Conservation (phyloP, 1,139 yeast genomes). For the Geotrichum restrictum region DNA sequence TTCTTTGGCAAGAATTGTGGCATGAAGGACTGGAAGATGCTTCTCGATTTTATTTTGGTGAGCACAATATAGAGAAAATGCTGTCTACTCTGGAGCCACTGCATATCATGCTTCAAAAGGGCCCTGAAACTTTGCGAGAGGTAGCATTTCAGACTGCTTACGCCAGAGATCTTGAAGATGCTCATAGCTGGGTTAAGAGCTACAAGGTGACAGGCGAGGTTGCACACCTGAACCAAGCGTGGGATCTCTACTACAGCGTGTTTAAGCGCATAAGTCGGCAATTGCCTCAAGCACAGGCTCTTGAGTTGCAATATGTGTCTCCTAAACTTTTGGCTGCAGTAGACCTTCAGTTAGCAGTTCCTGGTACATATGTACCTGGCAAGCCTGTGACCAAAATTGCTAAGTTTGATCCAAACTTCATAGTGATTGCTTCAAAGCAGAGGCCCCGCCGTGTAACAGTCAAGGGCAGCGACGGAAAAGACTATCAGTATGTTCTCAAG, state of each 20-base stretch:
- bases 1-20: conserved; percentile 97
- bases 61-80: conserved; percentile 92
- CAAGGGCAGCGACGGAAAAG: conserved; percentile 87
- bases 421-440: conserved; percentile 94
- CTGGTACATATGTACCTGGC: conserved; percentile 89
- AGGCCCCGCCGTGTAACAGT: conserved; percentile 82
- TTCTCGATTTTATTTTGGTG: conserved; percentile 87
- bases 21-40: conserved; percentile 97
- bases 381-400: conserved; percentile 69
- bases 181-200: conserved; percentile 87
- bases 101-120: conserved; percentile 50
- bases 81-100: conserved; percentile 85
- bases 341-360: conserved; percentile 82
- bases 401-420: conserved; percentile 73
- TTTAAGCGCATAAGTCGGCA: conserved; percentile 88
- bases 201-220: conserved; percentile 81
- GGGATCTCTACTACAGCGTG: conserved; percentile 94
- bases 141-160: conserved; percentile 89
- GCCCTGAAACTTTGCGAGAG: conserved; percentile 91
- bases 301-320: conserved; percentile 89
- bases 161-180: conserved; percentile 90
- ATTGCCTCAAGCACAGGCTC: conserved; percentile 76
- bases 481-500: conserved; percentile 73
- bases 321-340: conserved; percentile 78
- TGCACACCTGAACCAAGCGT: conserved; percentile 88